phyloP scores from a whole-genome alignment of 306 rosid genomes.

The Cicer pinnatifidum region DNA sequence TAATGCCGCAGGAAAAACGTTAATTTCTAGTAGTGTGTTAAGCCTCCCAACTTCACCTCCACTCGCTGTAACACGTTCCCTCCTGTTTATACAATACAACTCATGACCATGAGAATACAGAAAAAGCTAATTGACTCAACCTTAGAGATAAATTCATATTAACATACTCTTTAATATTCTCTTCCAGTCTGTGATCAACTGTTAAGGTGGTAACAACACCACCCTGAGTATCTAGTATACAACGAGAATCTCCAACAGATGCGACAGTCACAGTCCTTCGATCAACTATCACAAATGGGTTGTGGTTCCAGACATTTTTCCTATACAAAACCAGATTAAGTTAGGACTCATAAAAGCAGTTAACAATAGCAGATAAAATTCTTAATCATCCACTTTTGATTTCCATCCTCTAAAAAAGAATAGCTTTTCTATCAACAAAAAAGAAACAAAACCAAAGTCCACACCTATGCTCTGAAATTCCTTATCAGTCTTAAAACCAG shows the following conservation, averaged over 20 bases:
- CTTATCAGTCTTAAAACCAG: no score
- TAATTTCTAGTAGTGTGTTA: no score
- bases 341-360: conserved; percentile 37
- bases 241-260: conserved; percentile 96
- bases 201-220: conserved; percentile 81
- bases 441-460: no score
- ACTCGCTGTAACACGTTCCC: conserved; percentile 93
- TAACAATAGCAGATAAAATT: conserved; percentile 18
- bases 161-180: conserved; percentile 84
- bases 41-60: conserved; percentile 99
- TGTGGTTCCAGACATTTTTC: conserved; percentile 97
- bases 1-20: no score
- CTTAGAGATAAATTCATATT: conserved; percentile 13
- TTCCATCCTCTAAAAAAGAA: conserved; percentile 41
- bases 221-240: conserved; percentile 89
- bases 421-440: not conserved
- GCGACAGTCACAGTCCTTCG: conserved; percentile 99
- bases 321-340: conserved; percentile 49
- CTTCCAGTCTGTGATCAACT: conserved; percentile 96
- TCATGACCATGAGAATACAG: conserved; percentile 32
- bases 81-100: conserved; percentile 53
- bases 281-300: conserved; percentile 91
- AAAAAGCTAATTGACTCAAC: conserved; percentile 16
- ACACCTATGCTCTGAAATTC: no score
- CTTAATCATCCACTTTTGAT: conserved; percentile 51